phyloP scores from a whole-genome alignment of 805 yeast genomes.

The Blastobotrys muscicola region DNA sequence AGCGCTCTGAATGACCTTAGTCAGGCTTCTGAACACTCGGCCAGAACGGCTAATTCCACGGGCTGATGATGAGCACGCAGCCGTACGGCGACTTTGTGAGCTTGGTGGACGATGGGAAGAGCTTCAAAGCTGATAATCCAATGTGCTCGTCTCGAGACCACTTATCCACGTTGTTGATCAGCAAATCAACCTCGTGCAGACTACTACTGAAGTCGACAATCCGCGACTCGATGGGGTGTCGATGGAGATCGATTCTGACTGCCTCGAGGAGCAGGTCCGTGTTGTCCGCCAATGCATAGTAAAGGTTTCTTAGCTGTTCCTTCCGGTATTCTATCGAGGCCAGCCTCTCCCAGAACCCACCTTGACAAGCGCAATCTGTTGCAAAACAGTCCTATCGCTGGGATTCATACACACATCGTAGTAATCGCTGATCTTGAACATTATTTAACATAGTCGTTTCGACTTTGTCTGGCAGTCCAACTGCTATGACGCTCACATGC shows the following conservation, averaged over 20 bases:
- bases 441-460: too few species aligned
- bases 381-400: too few species aligned
- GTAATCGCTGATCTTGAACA: too few species aligned
- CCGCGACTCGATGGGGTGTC: conserved; percentile 52
- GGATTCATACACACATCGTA: too few species aligned
- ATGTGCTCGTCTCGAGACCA: conserved; percentile 44
- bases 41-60: conserved; percentile 70
- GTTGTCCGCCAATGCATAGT: conserved; percentile 52
- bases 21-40: conserved; percentile 46
- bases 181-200: conserved; percentile 45
- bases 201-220: conserved; percentile 44
- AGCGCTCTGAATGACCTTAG: conserved; percentile 41
- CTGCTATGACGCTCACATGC: too few species aligned
- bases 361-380: too few species aligned
- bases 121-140: neutral
- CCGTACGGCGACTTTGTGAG: conserved; percentile 37
- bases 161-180: conserved; percentile 46
- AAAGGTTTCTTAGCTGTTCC: conserved; percentile 54
- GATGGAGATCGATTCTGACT: conserved; percentile 53
- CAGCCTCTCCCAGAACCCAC: conserved; percentile 35
- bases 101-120: neutral
- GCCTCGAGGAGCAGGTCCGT: conserved; percentile 46
- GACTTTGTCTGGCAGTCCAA: too few species aligned
- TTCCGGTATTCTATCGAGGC: conserved; percentile 37
- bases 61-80: conserved; percentile 57